These are phyloP conservation scores for Chaetothyriales sp. DNA, from an alignment of 2,329 filamentous ascomycete species.

Conservation along the genomic window DNA sequence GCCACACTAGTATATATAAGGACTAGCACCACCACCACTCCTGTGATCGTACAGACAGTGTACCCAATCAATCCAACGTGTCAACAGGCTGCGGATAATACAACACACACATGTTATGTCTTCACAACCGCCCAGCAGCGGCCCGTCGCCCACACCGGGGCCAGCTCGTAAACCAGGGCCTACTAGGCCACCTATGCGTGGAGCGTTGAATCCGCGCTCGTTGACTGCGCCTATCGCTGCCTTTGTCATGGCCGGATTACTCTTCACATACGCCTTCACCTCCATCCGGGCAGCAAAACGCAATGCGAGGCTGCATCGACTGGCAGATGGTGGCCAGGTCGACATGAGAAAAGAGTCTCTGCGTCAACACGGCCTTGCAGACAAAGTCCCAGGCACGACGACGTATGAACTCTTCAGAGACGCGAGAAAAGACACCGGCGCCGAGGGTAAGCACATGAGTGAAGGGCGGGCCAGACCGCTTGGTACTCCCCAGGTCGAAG, in stretches of 20 bases:
- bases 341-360: conserved; percentile 18
- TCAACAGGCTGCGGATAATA: background rate
- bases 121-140: background rate
- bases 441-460: conserved; percentile 9
- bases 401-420: conserved; percentile 13
- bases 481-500: conserved; percentile 7
- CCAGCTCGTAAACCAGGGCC: background rate
- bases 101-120: background rate
- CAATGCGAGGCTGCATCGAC: conserved; percentile 44
- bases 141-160: background rate
- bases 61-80: background rate
- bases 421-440: conserved; percentile 8
- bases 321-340: conserved; percentile 18
- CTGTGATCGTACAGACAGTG: no score
- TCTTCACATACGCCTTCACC: conserved; percentile 47
- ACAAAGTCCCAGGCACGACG: conserved; percentile 15
- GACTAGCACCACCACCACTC: no score
- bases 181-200: background rate
- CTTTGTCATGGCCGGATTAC: conserved; percentile 44
- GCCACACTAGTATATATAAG: no score
- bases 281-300: conserved; percentile 52
- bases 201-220: conserved; percentile 24
- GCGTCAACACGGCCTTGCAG: conserved; percentile 15
- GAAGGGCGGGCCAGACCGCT: conserved; percentile 11
- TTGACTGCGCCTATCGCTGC: conserved; percentile 47